Percentiles rank a stretch among this genome's conserved stretches.
These are phyloP conservation scores for Boletus tomentosulus DNA, from an alignment of 768 basidiomycete species.

Conservation along the genomic window DNA sequence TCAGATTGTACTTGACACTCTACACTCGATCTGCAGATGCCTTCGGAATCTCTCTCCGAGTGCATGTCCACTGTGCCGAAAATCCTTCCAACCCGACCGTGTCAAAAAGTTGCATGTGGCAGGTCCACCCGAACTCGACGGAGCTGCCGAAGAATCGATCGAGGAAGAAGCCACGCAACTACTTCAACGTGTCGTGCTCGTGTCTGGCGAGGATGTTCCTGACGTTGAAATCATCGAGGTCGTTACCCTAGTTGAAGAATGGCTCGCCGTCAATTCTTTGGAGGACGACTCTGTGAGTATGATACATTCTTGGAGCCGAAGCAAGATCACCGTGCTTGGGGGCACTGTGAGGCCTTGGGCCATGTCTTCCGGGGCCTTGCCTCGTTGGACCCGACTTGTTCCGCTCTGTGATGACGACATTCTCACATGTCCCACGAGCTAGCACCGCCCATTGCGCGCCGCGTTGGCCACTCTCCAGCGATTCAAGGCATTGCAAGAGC, in stretches of 20 bases:
- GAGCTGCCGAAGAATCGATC: conserved; percentile 38
- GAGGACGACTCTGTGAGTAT: conserved; percentile 36
- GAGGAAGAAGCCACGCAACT: conserved; percentile 37
- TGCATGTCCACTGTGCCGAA: conserved; percentile 66
- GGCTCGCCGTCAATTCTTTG: conserved; percentile 41
- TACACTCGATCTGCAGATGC: conserved; percentile 40
- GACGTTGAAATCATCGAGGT: conserved; percentile 36
- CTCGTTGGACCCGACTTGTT: conserved; percentile 19
- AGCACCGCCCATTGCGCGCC: conserved; percentile 32
- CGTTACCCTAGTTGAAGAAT: conserved; percentile 46
- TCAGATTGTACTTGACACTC: conserved; percentile 11
- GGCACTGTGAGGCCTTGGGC: not conserved
- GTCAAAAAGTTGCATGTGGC: conserved; percentile 67
- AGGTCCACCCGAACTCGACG: conserved; percentile 35
- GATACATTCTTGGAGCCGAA: not conserved
- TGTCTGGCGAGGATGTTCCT: conserved; percentile 31
- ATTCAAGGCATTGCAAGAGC: conserved; percentile 37
- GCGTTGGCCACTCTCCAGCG: conserved; percentile 35
- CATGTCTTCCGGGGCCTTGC: not conserved
- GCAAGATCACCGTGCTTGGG: conserved; percentile 1
- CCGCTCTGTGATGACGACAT: conserved; percentile 9
- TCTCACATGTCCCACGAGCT: conserved; percentile 22
- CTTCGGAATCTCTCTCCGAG: conserved; percentile 47
- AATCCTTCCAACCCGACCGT: conserved; percentile 50
- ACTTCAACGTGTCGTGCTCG: conserved; percentile 33